Evolutionary conservation across 345 rosid species (phyloP).

Genomic region (Turritis glabra): DNA sequence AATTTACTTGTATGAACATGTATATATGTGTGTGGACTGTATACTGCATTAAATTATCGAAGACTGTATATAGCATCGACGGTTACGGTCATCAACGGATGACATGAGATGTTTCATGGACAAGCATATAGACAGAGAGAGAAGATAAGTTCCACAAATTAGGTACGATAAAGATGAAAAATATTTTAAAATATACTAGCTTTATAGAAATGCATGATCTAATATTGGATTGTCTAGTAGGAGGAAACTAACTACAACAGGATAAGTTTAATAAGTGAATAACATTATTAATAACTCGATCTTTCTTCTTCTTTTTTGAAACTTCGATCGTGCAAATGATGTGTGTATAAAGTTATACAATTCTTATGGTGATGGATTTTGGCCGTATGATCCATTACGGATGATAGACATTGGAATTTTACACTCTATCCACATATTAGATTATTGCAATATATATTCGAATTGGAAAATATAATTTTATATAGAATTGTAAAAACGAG

Average conservation of each 20-base stretch:
- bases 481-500: not conserved
- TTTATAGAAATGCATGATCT: slow-evolving; percentile 34
- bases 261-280: slow-evolving; percentile 38
- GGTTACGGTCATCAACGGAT: not conserved
- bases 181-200: no score
- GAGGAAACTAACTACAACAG: slow-evolving; percentile 36
- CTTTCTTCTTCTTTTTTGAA: not conserved
- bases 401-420: slow-evolving; percentile 20
- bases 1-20: not conserved
- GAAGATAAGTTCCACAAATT: slow-evolving; percentile 29
- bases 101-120: slow-evolving; percentile 22
- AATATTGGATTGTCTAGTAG: slow-evolving; percentile 42
- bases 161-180: slow-evolving; percentile 31
- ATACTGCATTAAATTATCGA: not conserved
- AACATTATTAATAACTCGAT: not conserved
- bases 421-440: slow-evolving; percentile 33
- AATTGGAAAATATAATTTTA: not conserved
- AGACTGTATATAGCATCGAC: not conserved
- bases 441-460: not conserved
- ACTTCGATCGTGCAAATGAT: slow-evolving; percentile 31
- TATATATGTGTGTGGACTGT: no score
- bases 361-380: slow-evolving; percentile 26
- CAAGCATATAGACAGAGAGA: slow-evolving; percentile 4
- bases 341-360: slow-evolving; percentile 31
- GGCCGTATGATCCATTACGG: slow-evolving; percentile 23